Conservation (phyloP, 169 alveolate genomes). For the Cryptosporidium ubiquitum region DNA sequence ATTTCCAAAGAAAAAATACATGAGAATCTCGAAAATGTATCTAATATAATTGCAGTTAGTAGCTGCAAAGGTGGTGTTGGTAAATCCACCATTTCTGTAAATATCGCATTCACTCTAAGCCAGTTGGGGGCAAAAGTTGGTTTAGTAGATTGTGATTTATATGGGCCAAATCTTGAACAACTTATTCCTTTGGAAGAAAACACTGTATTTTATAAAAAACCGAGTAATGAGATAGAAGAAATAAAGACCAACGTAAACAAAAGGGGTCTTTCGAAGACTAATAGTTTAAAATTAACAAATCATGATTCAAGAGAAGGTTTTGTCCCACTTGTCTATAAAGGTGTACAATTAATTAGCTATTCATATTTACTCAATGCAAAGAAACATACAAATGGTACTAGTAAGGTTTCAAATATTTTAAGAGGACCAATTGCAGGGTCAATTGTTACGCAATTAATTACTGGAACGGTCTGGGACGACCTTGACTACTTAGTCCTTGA, state of each 20-base stretch:
- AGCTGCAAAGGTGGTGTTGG: slow-evolving; percentile 99
- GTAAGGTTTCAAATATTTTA: slow-evolving; percentile 80
- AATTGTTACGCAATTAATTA: slow-evolving; percentile 89
- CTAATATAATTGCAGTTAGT: slow-evolving; percentile 91
- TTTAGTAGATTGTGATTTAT: slow-evolving; percentile 95
- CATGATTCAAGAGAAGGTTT: slow-evolving; percentile 80
- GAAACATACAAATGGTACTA: background rate
- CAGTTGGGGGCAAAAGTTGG: slow-evolving; percentile 91
- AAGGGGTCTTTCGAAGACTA: slow-evolving; percentile 40
- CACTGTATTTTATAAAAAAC: slow-evolving; percentile 40
- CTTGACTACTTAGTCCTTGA: slow-evolving; percentile 97
- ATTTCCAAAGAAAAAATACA: slow-evolving; percentile 42
- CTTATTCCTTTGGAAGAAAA: slow-evolving; percentile 82
- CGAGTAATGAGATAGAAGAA: slow-evolving; percentile 2
- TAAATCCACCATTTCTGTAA: slow-evolving; percentile 93
- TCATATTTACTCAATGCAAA: slow-evolving; percentile 70
- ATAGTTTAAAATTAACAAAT: slow-evolving; percentile 76
- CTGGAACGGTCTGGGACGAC: slow-evolving; percentile 96
- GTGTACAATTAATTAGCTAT: slow-evolving; percentile 91
- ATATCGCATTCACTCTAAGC: slow-evolving; percentile 88
- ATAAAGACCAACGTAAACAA: background rate
- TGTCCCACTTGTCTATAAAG: slow-evolving; percentile 85
- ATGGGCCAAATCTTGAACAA: slow-evolving; percentile 96
- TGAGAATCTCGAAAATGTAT: slow-evolving; percentile 80
- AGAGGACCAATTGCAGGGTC: slow-evolving; percentile 96